Conservation (phyloP, 2,329 filamentous ascomycete genomes). For the Colletotrichum sp. region DNA sequence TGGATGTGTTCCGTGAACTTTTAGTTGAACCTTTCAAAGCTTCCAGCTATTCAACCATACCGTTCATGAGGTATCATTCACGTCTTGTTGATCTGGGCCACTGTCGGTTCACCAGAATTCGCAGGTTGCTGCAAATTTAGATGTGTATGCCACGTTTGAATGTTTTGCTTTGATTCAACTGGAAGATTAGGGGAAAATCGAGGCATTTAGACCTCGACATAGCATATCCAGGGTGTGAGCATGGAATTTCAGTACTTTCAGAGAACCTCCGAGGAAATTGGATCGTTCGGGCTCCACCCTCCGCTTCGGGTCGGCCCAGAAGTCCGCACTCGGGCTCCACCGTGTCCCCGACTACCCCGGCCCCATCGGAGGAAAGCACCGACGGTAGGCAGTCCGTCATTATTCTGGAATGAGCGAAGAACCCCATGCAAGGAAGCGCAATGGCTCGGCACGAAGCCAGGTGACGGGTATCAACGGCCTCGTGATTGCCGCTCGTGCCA, state of each 20-base stretch:
- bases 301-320: background rate
- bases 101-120: background rate
- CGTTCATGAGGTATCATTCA: no score
- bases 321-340: background rate
- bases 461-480: background rate
- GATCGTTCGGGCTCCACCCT: background rate
- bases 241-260: background rate
- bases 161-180: no score
- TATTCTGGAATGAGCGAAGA: background rate
- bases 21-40: no score
- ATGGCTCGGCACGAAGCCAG: background rate
- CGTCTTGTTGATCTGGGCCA: background rate
- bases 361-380: background rate
- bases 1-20: no score
- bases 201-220: background rate
- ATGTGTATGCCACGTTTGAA: no score
- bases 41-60: no score
- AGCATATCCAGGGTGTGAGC: background rate
- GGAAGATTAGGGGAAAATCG: background rate
- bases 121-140: background rate
- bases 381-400: background rate
- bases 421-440: background rate
- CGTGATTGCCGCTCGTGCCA: background rate
- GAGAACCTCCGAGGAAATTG: background rate
- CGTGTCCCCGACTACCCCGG: background rate